Evolutionary conservation across 2,329 filamentous ascomycete genomes (phyloP).

Genomic region (Seiridium cupressi): DNA sequence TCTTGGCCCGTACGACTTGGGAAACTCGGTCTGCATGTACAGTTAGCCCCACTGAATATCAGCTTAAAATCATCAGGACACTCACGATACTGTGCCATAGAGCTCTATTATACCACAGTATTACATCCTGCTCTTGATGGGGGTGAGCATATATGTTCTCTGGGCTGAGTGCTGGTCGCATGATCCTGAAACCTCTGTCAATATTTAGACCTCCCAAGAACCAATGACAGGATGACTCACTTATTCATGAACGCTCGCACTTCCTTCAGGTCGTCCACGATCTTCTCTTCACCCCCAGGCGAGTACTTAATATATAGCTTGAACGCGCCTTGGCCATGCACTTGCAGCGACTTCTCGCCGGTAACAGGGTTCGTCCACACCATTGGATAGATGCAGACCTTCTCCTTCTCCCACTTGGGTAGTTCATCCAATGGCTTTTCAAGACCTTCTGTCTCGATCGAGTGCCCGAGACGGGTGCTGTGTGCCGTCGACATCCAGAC

Average conservation of each 20-base stretch:
- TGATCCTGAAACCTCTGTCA: conserved; percentile 21
- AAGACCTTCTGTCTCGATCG: conserved; percentile 62
- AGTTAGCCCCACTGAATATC: background rate
- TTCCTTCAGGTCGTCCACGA: conserved; percentile 63
- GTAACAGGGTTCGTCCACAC: conserved; percentile 75
- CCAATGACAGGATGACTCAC: conserved; percentile 14
- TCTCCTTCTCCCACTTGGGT: conserved; percentile 61
- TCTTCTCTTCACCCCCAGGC: conserved; percentile 43
- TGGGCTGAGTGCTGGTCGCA: conserved; percentile 29
- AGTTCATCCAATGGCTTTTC: conserved; percentile 61
- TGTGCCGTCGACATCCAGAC: conserved; percentile 75
- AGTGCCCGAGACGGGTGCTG: conserved; percentile 66
- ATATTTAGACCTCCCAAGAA: too few species aligned
- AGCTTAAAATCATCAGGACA: background rate
- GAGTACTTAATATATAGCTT: conserved; percentile 63
- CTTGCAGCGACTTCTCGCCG: conserved; percentile 65
- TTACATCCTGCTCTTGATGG: conserved; percentile 34
- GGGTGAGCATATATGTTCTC: conserved; percentile 34
- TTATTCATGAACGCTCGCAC: conserved; percentile 66
- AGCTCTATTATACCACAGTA: conserved; percentile 36
- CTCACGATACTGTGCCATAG: conserved; percentile 37
- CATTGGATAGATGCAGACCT: conserved; percentile 73
- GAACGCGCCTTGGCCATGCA: conserved; percentile 71
- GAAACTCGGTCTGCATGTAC: background rate
- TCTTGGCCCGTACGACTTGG: conserved; percentile 33